Conservation (phyloP, 2,329 filamentous ascomycete species). For the Alternaria arbusti region DNA sequence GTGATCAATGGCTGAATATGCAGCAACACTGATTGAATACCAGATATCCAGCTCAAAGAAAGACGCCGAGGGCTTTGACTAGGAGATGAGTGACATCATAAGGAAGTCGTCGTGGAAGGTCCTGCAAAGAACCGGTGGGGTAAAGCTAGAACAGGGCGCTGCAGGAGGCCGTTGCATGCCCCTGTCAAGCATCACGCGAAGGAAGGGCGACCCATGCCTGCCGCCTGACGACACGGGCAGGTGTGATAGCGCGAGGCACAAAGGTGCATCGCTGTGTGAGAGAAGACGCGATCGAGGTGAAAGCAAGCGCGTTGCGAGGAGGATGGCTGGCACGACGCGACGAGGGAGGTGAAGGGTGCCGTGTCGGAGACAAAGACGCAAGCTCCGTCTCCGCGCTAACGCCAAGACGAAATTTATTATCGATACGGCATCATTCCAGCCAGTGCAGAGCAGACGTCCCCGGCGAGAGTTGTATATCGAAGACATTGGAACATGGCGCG, state of each 20-base stretch:
- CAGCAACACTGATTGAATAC: not conserved
- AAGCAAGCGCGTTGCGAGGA: not conserved
- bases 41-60: not conserved
- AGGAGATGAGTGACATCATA: not conserved
- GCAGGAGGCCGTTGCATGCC: not conserved
- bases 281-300: not conserved
- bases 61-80: not conserved
- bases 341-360: not conserved
- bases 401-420: conserved; percentile 29
- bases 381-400: conserved; percentile 15
- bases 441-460: conserved; percentile 9
- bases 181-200: not conserved
- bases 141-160: not conserved
- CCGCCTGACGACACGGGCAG: not conserved
- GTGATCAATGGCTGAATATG: not conserved
- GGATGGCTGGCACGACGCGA: not conserved
- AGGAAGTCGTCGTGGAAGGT: not conserved
- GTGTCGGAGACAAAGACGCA: conserved; percentile 8
- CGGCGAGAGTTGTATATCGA: not conserved
- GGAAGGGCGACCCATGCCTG: not conserved
- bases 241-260: not conserved
- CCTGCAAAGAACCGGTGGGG: conserved; percentile 2
- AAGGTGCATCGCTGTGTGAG: not conserved
- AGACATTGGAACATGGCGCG: conserved; percentile 33
- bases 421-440: conserved; percentile 6